phyloP scores from a whole-genome alignment of 805 yeast species.

The Ogataea populi-albae region DNA sequence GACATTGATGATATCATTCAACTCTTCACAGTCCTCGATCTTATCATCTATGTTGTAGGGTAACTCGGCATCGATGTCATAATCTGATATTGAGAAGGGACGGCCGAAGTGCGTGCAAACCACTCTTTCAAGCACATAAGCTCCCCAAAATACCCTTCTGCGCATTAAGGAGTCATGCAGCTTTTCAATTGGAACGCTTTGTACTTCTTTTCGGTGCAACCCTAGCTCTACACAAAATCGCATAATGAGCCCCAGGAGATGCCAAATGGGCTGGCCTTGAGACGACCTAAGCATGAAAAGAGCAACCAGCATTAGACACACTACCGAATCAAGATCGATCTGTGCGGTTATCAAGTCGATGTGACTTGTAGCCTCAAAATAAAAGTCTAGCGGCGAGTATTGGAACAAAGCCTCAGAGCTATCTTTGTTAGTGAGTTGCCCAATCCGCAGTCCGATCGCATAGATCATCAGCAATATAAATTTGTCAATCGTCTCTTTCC shows the following conservation, averaged over 20 bases:
- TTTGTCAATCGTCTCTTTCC: conserved; percentile 11
- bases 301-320: conserved; percentile 14
- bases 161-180: conserved; percentile 19
- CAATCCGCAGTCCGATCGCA: conserved; percentile 19
- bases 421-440: conserved; percentile 10
- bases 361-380: conserved; percentile 13
- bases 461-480: conserved; percentile 17
- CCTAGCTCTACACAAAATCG: conserved; percentile 22
- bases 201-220: conserved; percentile 16
- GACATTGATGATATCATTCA: conserved; percentile 17
- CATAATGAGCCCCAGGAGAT: conserved; percentile 17
- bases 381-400: conserved; percentile 12
- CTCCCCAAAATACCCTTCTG: conserved; percentile 45
- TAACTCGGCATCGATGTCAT: conserved; percentile 45
- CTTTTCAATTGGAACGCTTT: conserved; percentile 9
- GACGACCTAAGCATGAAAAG: conserved; percentile 20
- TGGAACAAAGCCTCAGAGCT: conserved; percentile 4
- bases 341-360: conserved; percentile 11
- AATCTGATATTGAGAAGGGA: conserved; percentile 46
- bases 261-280: conserved; percentile 22
- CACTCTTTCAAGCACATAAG: conserved; percentile 46
- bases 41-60: conserved; percentile 31
- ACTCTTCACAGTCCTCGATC: conserved; percentile 15
- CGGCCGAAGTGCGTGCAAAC: conserved; percentile 49
- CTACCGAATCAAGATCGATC: conserved; percentile 17